Conservation (phyloP, 352 stramenopile species). For the Pythium guiyangense region DNA sequence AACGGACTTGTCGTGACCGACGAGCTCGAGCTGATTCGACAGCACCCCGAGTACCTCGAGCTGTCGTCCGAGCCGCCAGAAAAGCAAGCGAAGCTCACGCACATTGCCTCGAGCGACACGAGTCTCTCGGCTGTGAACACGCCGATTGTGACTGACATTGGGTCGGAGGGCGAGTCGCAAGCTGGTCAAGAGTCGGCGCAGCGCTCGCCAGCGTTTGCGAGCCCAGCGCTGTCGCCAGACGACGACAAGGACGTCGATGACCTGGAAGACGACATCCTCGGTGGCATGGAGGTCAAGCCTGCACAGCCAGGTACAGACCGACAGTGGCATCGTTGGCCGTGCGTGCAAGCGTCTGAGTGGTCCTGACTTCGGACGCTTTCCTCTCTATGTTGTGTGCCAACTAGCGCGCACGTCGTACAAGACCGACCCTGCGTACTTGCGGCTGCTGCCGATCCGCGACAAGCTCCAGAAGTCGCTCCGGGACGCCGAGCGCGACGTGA, state of each 20-base stretch:
- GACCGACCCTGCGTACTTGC: slow-evolving; percentile 60
- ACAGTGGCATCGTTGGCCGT: neutral
- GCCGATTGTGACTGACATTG: slow-evolving; percentile 59
- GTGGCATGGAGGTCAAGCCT: slow-evolving; percentile 64
- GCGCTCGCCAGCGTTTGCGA: slow-evolving; percentile 59
- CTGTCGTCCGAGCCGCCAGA: slow-evolving; percentile 34
- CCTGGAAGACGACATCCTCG: slow-evolving; percentile 73
- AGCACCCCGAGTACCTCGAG: slow-evolving; percentile 78
- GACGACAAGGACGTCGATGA: slow-evolving; percentile 78
- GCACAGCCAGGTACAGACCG: slow-evolving; percentile 16
- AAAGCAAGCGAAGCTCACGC: slow-evolving; percentile 35
- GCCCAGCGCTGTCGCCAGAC: slow-evolving; percentile 46
- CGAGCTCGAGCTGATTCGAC: slow-evolving; percentile 77
- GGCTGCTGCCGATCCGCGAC: slow-evolving; percentile 55
- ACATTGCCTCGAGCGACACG: slow-evolving; percentile 21
- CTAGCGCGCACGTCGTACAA: slow-evolving; percentile 38
- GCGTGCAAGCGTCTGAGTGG: neutral
- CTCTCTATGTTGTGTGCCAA: neutral
- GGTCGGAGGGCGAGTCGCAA: slow-evolving; percentile 61
- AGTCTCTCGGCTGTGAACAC: slow-evolving; percentile 60
- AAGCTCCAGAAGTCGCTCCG: slow-evolving; percentile 62
- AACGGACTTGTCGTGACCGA: slow-evolving; percentile 69
- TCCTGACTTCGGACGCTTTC: too few relatives aligned
- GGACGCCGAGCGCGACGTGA: slow-evolving; percentile 64
- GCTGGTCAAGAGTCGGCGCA: slow-evolving; percentile 55